phyloP scores from a whole-genome alignment of 2,329 filamentous ascomycete genomes.

The Diplodia seriata region DNA sequence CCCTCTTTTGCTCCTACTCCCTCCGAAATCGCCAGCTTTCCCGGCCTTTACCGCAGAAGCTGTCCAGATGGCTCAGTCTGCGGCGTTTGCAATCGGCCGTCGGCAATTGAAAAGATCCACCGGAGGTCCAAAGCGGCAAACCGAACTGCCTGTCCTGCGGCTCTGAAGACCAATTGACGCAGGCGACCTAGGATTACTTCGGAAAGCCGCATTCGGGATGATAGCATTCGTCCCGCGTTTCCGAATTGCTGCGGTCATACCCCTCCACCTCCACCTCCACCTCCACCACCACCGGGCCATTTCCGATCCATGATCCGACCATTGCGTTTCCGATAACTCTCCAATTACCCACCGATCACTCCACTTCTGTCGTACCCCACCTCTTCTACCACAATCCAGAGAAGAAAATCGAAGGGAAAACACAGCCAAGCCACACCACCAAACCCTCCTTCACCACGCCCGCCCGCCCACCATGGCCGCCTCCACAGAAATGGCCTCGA shows the following conservation, averaged over 20 bases:
- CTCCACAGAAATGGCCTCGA: slow-evolving; percentile 9
- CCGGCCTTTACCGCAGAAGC: background rate
- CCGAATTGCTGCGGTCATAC: background rate
- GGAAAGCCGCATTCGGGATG: background rate
- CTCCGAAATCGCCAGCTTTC: background rate
- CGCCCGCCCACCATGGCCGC: slow-evolving; percentile 6
- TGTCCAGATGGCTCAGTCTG: too few relatives aligned
- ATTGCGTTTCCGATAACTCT: background rate
- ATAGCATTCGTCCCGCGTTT: background rate
- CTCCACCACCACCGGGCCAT: background rate
- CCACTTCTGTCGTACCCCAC: background rate
- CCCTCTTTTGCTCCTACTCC: background rate
- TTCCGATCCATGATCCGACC: slow-evolving; percentile 5
- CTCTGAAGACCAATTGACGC: background rate
- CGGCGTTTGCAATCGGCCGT: slow-evolving; percentile 19
- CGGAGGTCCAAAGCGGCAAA: background rate
- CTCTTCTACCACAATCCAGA: background rate
- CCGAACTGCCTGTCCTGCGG: background rate
- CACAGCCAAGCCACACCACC: background rate
- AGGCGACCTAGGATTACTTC: background rate
- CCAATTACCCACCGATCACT: background rate
- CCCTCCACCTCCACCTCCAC: slow-evolving; percentile 3
- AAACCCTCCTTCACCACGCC: background rate
- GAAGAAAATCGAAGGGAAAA: background rate
- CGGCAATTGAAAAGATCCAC: slow-evolving; percentile 21